Evolutionary conservation across 768 basidiomycete species (phyloP).

Genomic region (Rhodotorula diobovata): DNA sequence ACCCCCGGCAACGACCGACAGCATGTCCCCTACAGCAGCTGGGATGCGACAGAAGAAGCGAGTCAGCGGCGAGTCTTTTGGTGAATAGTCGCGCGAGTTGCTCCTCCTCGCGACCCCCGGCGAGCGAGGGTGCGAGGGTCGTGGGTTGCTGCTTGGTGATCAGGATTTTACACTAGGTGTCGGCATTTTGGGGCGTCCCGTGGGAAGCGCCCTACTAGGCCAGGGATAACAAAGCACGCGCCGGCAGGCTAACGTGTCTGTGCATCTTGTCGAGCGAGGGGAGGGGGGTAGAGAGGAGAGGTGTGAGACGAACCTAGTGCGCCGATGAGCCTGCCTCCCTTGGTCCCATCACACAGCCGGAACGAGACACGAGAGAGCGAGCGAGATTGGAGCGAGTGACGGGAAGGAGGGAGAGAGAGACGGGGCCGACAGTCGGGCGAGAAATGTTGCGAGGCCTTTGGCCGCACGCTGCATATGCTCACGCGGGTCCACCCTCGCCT

Average conservation of each 20-base stretch:
- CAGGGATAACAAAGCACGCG: conserved; percentile 35
- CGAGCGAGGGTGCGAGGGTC: neutral
- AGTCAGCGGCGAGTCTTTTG: neutral
- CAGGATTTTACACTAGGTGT: conserved; percentile 35
- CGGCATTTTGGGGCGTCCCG: conserved; percentile 27
- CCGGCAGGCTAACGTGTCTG: conserved; percentile 22
- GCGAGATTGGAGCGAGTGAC: neutral
- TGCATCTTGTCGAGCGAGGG: conserved; percentile 26
- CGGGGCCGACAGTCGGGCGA: too few species aligned
- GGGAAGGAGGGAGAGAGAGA: neutral
- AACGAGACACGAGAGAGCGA: neutral
- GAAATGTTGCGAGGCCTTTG: neutral
- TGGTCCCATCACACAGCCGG: neutral
- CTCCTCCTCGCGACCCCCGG: neutral
- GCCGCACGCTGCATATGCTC: conserved; percentile 9
- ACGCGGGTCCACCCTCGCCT: neutral
- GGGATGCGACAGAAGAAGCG: too few species aligned
- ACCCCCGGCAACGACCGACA: too few species aligned
- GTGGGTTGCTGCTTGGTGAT: conserved; percentile 4
- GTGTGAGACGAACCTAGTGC: neutral
- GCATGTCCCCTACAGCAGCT: too few species aligned
- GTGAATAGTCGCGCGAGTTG: neutral
- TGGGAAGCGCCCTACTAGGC: conserved; percentile 24
- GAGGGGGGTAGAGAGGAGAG: neutral
- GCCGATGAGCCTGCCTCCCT: neutral